Base-by-base conservation (phyloP, 306 rosid genomes). In the Trichosanthes truncata region DNA sequence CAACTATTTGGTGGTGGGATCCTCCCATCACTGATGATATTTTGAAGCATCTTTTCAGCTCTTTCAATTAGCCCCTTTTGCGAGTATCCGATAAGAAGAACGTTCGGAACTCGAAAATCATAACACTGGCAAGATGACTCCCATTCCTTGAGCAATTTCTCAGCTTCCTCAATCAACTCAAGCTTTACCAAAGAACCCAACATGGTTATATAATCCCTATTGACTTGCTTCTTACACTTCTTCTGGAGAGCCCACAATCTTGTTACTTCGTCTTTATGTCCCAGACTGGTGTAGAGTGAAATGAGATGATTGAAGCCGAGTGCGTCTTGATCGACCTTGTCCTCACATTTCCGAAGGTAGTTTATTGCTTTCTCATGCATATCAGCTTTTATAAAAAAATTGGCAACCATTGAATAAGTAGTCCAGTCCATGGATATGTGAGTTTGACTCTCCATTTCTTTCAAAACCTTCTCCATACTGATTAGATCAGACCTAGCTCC, bases 1-100 rank as follows among this genome's bases (percentile, higher is more conserved):
- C 97, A 92, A 75, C 95, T 89, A 85, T 90, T 89, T 3, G 95
- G 97, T 26, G 79, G 84, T 18, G 95, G 97, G 66, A 81, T 86
- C 86, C 80, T 92, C 77, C 93, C 91, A 83, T 82, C 82, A 59
- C 71, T 51, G 2, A 85, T 79, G 56, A 87, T 78, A 72, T 77
- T 82, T 38, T 1, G 79, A 48, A 91, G 86, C 79, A 81, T 57
- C 49, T 76, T 65, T 82, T 89, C 90, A 13, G 91, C 91, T 52
- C 81, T 86, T 79, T 85, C 91, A 18, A 85, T 76, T 79, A 81
- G 67, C 36, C 93, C 92, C 55, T 53, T 88, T 21, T 56, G 81
- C 3, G 78, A 81, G 81, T 89, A 88, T 46, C 87, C 89, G 3
- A 86, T 80, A 45, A 90, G 83, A 52, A 90, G 86, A 40, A 63